A percentile compares a stretch with the other conserved stretches of the same genome.
These are phyloP conservation scores for Xylaria sp. DNA, from an alignment of 2,329 filamentous ascomycete genomes.

Conservation along the genomic window DNA sequence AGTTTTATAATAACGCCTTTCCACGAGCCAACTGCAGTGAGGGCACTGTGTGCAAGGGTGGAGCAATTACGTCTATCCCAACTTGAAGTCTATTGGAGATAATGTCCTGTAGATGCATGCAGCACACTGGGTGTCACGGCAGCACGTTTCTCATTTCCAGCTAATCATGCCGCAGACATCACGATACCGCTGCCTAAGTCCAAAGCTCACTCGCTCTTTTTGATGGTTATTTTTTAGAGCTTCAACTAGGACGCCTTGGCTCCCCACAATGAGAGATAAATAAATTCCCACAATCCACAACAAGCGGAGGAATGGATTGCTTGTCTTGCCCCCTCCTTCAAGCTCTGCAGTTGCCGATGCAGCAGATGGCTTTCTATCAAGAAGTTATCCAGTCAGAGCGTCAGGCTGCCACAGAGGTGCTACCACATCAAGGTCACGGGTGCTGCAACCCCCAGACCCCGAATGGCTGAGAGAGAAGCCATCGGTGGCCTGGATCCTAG, in stretches of 20 bases:
- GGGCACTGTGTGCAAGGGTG: constrained; percentile 11
- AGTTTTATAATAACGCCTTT: neutral
- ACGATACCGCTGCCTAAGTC: neutral
- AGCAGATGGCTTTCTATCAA: constrained; percentile 28
- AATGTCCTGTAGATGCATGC: constrained; percentile 11
- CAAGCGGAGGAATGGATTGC: constrained; percentile 13
- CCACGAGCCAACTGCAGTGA: neutral
- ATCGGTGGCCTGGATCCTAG: constrained; percentile 18
- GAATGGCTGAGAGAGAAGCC: constrained; percentile 30
- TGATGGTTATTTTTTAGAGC: neutral
- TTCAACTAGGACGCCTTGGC: constrained; percentile 6
- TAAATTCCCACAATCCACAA: no score
- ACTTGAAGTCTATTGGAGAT: neutral
- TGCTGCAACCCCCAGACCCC: constrained; percentile 34
- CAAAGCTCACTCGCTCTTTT: constrained; percentile 1
- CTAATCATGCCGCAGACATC: constrained; percentile 14
- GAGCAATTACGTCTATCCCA: neutral
- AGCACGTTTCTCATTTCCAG: constrained; percentile 23
- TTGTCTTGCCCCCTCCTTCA: constrained; percentile 4
- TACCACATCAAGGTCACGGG: constrained; percentile 36
- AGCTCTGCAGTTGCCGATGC: constrained; percentile 27
- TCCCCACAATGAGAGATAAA: constrained; percentile 1
- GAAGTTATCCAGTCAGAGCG: constrained; percentile 31
- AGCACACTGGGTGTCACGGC: constrained; percentile 13
- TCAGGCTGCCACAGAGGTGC: constrained; percentile 32